These are phyloP conservation scores for Verticillium longisporum DNA, from an alignment of 2,329 filamentous ascomycete genomes.

Conservation along the genomic window DNA sequence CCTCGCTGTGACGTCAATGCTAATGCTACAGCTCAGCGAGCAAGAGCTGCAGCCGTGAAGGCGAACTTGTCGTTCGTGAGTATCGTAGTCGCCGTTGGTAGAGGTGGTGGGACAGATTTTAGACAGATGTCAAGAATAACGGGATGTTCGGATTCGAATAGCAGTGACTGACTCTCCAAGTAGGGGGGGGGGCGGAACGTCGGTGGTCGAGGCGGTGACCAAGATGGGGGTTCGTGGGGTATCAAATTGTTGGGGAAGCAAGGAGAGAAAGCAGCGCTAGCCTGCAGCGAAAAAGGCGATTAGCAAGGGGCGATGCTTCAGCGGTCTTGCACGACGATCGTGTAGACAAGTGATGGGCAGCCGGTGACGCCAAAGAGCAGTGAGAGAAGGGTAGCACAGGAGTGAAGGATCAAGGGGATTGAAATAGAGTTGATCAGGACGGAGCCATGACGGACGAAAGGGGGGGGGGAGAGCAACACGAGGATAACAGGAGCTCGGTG, in stretches of 20 bases:
- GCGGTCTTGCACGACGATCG: neutral
- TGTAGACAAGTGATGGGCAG: neutral
- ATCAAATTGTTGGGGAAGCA: neutral
- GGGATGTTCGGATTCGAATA: neutral
- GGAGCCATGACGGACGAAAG: neutral
- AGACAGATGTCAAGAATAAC: neutral
- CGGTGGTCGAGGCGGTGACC: neutral
- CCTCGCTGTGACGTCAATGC: conserved; percentile 5
- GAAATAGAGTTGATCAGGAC: neutral
- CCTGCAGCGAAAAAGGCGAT: neutral
- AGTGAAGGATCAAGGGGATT: neutral
- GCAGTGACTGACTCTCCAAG: neutral
- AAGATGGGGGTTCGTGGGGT: neutral
- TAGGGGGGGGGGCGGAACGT: neutral
- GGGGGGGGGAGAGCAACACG: neutral
- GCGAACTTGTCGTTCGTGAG: neutral
- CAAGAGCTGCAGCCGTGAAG: conserved; percentile 7
- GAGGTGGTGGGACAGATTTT: no score
- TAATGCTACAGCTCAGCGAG: neutral
- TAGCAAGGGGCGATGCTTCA: neutral
- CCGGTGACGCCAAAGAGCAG: neutral
- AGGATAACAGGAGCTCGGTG: neutral
- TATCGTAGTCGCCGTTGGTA: neutral
- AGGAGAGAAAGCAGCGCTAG: neutral
- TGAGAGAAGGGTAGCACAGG: neutral